Base-by-base conservation (phyloP, 495 filamentous ascomycete species). In the Diplogelasinospora grovesii region DNA sequence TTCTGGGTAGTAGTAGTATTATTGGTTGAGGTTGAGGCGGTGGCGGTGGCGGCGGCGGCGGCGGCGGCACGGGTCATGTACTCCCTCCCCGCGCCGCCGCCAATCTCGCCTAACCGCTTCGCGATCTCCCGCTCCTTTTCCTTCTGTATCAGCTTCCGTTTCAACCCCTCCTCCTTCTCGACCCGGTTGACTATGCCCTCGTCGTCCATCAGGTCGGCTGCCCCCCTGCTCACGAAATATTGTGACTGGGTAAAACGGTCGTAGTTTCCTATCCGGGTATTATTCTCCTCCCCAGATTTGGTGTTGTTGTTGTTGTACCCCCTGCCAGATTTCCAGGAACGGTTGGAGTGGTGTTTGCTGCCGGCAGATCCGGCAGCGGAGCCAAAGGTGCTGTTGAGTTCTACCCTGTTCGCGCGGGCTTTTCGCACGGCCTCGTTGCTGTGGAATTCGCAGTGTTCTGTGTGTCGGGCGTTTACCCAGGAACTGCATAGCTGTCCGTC, bases 401-500 rank as follows among this genome's bases (percentile, higher is more conserved):
- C 92, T 69, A 90, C 83, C 8, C 93, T 73, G 0, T 73, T 65
- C 3, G 77, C 61, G 28, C 83, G 80, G 3, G 78, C 79, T 46
- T 82, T 85, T 35, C 81, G 76, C 1, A 96, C 60, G 11, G 83
- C 81, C 13, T 81, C 57, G 52, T 95, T 85, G 49, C 94, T 76
- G 53, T 99, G 92, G 50, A 85, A 99, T 45, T 93, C 85, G 64
- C 92, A 99, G 57, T 83, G 87, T 47, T 94, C 83, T 5, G 89
- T 95, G 51, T 86, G 85, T 8, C 86, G 73, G 39, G 71, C 75
- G 56, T 99, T 88, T 22, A 99, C 70, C 93, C 93, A 99, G 33
- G 71, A 64, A 19, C 73, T 76, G 58, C 92, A 99, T 24, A 69
- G 67, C 45, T 82, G 74, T 18, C 90, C 89, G 63, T 95, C 89